These are phyloP conservation scores for Spathaspora jeffriesii DNA, from an alignment of 1,139 yeast genomes.

Conservation along the genomic window DNA sequence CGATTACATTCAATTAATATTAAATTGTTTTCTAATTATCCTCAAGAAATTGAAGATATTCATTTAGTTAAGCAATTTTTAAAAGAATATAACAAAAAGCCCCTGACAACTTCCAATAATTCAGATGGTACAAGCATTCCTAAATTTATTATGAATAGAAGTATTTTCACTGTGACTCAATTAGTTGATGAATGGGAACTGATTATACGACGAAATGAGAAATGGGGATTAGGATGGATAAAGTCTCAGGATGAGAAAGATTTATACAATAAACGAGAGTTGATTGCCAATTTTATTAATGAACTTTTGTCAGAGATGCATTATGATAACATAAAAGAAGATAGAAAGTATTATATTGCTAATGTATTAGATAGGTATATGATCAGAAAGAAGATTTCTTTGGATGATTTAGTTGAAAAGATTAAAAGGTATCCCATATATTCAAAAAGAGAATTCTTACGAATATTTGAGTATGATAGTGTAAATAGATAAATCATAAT, in stretches of 20 bases:
- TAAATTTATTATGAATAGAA: conserved; percentile 13
- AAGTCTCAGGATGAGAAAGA: conserved; percentile 11
- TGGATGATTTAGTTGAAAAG: conserved; percentile 11
- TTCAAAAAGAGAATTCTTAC: conserved; percentile 13
- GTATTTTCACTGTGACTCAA: conserved; percentile 14
- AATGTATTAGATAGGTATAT: conserved; percentile 14
- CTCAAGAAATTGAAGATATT: conserved; percentile 9
- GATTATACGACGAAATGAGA: conserved; percentile 9
- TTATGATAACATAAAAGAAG: conserved; percentile 6
- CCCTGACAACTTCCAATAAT: background rate
- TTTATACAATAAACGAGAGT: conserved; percentile 11
- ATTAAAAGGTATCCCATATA: conserved; percentile 13
- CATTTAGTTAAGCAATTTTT: conserved; percentile 11
- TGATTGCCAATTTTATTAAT: conserved; percentile 13
- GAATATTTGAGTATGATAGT: conserved; percentile 9
- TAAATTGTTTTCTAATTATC: conserved; percentile 8
- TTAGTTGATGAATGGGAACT: conserved; percentile 15
- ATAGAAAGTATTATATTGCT: conserved; percentile 12
- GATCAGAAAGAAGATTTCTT: conserved; percentile 11
- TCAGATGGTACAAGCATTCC: no score
- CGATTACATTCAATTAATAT: conserved; percentile 23
- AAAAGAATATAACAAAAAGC: conserved; percentile 7
- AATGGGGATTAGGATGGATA: conserved; percentile 16
- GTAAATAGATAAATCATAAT: no score
- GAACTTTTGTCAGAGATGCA: conserved; percentile 10